Conservation (phyloP, 2,329 filamentous ascomycete species). For the Epichloe sylvatica region DNA sequence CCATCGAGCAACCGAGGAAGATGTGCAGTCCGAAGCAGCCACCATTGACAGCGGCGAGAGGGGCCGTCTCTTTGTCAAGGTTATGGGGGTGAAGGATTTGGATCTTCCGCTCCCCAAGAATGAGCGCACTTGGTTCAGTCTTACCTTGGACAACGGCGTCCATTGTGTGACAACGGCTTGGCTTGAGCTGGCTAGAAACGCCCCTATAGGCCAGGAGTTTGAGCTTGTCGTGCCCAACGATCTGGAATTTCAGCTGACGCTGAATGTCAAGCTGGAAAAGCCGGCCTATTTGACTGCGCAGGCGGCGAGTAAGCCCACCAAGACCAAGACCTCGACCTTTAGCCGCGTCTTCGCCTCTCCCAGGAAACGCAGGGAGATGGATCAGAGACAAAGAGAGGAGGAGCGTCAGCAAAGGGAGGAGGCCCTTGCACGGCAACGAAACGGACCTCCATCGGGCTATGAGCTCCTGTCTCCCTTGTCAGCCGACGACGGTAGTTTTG, state of each 20-base stretch:
- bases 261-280: constrained; percentile 88
- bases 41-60: constrained; percentile 73
- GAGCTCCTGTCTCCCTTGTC: constrained; percentile 78
- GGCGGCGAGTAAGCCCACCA: constrained; percentile 43
- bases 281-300: constrained; percentile 46
- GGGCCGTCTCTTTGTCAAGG: constrained; percentile 90
- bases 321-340: constrained; percentile 74
- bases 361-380: constrained; percentile 91
- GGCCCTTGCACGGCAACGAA: constrained; percentile 47
- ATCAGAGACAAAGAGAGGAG: constrained; percentile 70
- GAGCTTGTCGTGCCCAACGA: constrained; percentile 95
- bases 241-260: constrained; percentile 93
- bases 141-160: constrained; percentile 94
- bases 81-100: constrained; percentile 93
- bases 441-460: constrained; percentile 59
- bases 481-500: constrained; percentile 86
- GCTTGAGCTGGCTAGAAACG: constrained; percentile 81
- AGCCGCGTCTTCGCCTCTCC: constrained; percentile 87
- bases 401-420: constrained; percentile 55
- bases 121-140: constrained; percentile 84
- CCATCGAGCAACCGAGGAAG: constrained; percentile 56
- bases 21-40: constrained; percentile 39
- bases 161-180: constrained; percentile 96
- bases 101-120: constrained; percentile 82
- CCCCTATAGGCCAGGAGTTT: constrained; percentile 94